Evolutionary conservation across 2,329 filamentous ascomycete species (phyloP), one percentile per base, ranked within the genome.

Genomic region (Talaromyces sp.): DNA sequence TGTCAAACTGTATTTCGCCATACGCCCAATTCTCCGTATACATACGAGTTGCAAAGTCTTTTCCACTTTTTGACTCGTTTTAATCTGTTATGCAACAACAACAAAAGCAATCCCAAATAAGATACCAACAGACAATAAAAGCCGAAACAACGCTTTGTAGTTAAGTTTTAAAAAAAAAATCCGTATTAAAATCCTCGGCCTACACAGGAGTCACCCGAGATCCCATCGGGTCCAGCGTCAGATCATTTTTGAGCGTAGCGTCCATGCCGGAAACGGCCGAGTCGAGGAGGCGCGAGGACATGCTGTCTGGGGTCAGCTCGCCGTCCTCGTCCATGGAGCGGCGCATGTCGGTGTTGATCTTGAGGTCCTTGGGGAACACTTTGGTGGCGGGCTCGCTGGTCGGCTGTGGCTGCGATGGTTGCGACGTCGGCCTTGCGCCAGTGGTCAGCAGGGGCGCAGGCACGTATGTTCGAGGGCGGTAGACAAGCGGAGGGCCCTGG

Each of bases 261-360:
- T 79, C 76, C 14, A 78, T 64, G 18, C 77, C 77, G n/a, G 69
- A 70, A 55, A 81, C 74, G 1, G 76, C 78, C 14, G 78, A 80
- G 63, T 80, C 78, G 5, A 78, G 69, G 65, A 81, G 70, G 30
- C 78, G 75, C 28, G 78, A 80, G 5, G 78, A 79, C 78, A 80
- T 81, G 66, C 78, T 80, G 62, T 81, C 79, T 0, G 78, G 78
- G 4, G 78, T 80, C 56, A 80, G 65, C 65, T 81, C 79, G 52
- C 72, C 72, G 28, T 79, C 75, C 1, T 79, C 78, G 16, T 76
- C 73, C 57, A 75, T 65, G 1, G 71, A 61, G 28, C 67, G 69
- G 33, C 70, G 71, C 28, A 76, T 68, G 61, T 78, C 74, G 0
- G 78, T 81, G 63, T 81, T 77, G 64, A 81, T 79, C 51, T 75